phyloP scores from a whole-genome alignment of 2,329 filamentous ascomycete genomes.

The Pseudocercospora eumusae region DNA sequence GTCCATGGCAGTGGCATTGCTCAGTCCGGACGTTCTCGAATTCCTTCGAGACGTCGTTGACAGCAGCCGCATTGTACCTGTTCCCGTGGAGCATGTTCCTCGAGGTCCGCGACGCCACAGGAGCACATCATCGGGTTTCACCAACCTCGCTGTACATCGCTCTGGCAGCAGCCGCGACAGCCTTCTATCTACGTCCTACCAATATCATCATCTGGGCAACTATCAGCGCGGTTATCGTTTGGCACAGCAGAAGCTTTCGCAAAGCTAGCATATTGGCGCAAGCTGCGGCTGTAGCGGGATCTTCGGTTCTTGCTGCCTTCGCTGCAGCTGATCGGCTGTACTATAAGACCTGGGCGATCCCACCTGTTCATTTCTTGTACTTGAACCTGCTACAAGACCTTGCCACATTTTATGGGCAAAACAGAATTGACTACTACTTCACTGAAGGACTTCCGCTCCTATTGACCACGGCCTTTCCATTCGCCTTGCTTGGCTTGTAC shows the following conservation, averaged over 20 bases:
- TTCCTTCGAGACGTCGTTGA: slow-evolving; percentile 86
- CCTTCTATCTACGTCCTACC: slow-evolving; percentile 84
- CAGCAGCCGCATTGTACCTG: slow-evolving; percentile 72
- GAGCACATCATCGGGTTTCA: background rate
- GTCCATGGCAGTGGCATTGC: slow-evolving; percentile 96
- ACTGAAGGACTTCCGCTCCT: slow-evolving; percentile 86
- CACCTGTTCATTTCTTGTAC: slow-evolving; percentile 80
- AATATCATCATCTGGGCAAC: slow-evolving; percentile 83
- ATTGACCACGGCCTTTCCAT: slow-evolving; percentile 79
- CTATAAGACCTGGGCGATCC: slow-evolving; percentile 85
- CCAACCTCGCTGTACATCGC: slow-evolving; percentile 47
- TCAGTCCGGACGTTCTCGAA: slow-evolving; percentile 93
- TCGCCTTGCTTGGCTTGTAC: slow-evolving; percentile 67
- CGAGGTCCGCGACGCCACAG: background rate
- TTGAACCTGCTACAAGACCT: slow-evolving; percentile 89
- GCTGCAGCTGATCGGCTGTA: slow-evolving; percentile 67
- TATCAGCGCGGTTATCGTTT: slow-evolving; percentile 59
- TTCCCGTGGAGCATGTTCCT: slow-evolving; percentile 74
- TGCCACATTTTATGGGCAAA: slow-evolving; percentile 88
- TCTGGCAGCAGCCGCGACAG: slow-evolving; percentile 73
- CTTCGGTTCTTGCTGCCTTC: slow-evolving; percentile 63
- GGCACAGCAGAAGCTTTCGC: slow-evolving; percentile 41
- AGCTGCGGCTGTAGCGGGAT: slow-evolving; percentile 41
- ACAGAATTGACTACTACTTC: slow-evolving; percentile 90
- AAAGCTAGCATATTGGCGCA: slow-evolving; percentile 23